A percentile compares a stretch with the other conserved stretches of the same genome.
phyloP scores from a whole-genome alignment of 495 filamentous ascomycete species.

The Lophium mytilinum region DNA sequence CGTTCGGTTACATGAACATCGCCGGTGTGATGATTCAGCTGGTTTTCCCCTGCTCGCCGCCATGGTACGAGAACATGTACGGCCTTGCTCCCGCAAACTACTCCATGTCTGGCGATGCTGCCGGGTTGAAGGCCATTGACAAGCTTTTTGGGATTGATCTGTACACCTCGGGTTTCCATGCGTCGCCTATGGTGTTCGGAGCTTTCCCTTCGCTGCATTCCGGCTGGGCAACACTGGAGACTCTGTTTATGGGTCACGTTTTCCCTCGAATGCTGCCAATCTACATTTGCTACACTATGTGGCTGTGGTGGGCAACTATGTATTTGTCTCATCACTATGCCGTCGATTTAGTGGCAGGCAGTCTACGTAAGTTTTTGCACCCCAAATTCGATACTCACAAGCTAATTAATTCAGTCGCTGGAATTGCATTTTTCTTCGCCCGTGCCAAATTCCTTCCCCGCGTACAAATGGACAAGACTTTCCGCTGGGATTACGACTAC shows the following conservation, averaged over 20 bases:
- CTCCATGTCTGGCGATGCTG: constrained; percentile 76
- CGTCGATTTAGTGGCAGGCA: constrained; percentile 82
- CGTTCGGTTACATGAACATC: constrained; percentile 89
- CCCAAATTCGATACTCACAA: neutral
- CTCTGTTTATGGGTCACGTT: constrained; percentile 83
- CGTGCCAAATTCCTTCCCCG: constrained; percentile 74
- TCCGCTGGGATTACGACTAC: constrained; percentile 94
- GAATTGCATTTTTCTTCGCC: constrained; percentile 69
- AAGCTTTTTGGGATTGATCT: constrained; percentile 79
- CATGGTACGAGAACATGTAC: constrained; percentile 87
- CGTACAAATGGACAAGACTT: constrained; percentile 69
- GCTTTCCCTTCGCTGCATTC: constrained; percentile 90
- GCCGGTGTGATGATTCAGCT: constrained; percentile 78
- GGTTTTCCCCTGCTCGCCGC: constrained; percentile 84
- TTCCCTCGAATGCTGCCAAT: constrained; percentile 71
- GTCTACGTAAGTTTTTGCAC: constrained; percentile 45
- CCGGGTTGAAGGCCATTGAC: constrained; percentile 83
- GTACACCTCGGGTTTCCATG: constrained; percentile 83
- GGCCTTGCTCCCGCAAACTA: constrained; percentile 87
- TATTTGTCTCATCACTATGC: constrained; percentile 95
- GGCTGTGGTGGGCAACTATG: constrained; percentile 99
- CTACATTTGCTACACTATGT: constrained; percentile 73
- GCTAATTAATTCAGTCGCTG: constrained; percentile 47
- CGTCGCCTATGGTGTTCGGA: constrained; percentile 85
- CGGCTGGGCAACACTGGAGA: constrained; percentile 75